These are phyloP conservation scores for Phytophthora boehmeriae DNA, from an alignment of 352 stramenopile species.

Conservation along the genomic window DNA sequence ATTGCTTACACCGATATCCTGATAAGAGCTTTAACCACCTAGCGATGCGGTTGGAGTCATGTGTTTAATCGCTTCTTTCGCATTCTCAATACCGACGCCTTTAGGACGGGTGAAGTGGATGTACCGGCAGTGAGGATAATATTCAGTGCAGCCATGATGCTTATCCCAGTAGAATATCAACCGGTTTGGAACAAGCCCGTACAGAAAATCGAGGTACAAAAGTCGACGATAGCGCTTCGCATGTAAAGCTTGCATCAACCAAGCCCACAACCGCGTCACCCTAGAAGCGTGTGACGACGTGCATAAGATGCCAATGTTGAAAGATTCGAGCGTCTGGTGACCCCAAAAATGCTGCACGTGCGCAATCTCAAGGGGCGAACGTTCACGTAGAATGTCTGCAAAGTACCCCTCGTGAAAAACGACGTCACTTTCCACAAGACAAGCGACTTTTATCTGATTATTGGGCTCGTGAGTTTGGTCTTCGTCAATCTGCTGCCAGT, in stretches of 20 bases:
- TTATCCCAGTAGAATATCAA: neutral
- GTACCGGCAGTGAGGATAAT: neutral
- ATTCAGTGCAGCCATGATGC: neutral
- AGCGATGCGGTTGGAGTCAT: too few relatives aligned
- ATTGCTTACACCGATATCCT: too few relatives aligned
- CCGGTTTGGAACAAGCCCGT: neutral
- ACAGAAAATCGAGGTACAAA: neutral
- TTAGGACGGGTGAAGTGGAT: neutral
- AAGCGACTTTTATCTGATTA: neutral
- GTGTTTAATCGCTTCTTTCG: conserved; percentile 9
- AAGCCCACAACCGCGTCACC: neutral
- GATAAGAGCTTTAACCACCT: too few relatives aligned
- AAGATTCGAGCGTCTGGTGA: neutral
- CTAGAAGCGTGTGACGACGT: neutral
- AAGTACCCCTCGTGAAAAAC: neutral
- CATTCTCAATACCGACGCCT: neutral
- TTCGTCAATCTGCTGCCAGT: neutral
- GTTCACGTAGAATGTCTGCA: neutral
- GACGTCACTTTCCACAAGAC: neutral
- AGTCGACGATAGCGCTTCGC: neutral
- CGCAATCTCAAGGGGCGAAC: neutral
- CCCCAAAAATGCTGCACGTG: neutral
- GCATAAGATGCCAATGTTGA: neutral
- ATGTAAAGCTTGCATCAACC: neutral
- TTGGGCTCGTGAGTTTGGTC: neutral